Evolutionary conservation across 2,329 filamentous ascomycete species (phyloP).

Genomic region (Neurospora crassa): DNA sequence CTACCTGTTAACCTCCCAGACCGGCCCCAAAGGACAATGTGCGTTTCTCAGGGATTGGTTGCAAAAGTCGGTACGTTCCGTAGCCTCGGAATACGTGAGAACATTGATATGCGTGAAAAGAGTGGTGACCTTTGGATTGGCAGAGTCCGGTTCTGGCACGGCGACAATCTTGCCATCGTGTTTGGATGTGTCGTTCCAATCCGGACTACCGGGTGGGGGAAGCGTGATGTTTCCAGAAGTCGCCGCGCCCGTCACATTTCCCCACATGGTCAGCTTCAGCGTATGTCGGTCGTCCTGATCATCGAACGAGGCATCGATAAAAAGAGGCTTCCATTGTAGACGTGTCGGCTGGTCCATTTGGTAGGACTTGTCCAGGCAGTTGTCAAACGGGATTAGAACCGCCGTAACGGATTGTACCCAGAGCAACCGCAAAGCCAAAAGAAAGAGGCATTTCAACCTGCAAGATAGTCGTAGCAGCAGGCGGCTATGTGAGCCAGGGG

Average conservation of each 20-base stretch:
- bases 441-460: constrained; percentile 3
- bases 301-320: constrained; percentile 67
- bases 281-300: constrained; percentile 48
- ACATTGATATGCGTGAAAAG: constrained; percentile 63
- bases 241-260: constrained; percentile 75
- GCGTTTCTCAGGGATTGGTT: constrained; percentile 45
- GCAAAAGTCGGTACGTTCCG: constrained; percentile 55
- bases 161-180: constrained; percentile 70
- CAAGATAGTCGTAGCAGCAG: background rate
- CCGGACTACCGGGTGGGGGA: constrained; percentile 47
- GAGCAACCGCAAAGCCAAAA: constrained; percentile 30
- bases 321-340: constrained; percentile 72
- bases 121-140: constrained; percentile 57
- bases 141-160: constrained; percentile 36
- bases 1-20: constrained; percentile 39
- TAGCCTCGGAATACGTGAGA: constrained; percentile 65
- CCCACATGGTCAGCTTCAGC: constrained; percentile 73
- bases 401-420: constrained; percentile 40
- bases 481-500: background rate
- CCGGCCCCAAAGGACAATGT: constrained; percentile 65
- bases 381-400: constrained; percentile 68
- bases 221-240: constrained; percentile 36
- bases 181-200: constrained; percentile 51
- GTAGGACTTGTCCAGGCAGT: constrained; percentile 63
- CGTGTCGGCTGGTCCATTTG: constrained; percentile 44